Percentiles rank a stretch among this genome's conserved stretches.
Conservation (phyloP, 2,329 filamentous ascomycete species). For the Cladosporium sp. region DNA sequence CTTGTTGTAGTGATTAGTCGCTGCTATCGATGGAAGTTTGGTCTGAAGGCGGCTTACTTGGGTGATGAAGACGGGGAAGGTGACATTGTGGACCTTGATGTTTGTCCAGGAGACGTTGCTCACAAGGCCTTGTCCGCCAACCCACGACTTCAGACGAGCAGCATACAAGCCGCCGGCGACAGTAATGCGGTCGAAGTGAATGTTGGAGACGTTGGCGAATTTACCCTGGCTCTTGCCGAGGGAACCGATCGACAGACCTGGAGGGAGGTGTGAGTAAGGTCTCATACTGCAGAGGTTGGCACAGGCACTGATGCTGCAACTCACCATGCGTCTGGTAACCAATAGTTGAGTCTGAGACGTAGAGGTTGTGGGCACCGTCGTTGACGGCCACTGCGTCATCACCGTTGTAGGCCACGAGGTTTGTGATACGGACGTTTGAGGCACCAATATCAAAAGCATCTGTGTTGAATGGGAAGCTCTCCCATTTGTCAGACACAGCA, state of each 20-base stretch:
- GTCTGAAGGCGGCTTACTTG: not conserved
- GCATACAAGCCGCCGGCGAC: constrained; percentile 45
- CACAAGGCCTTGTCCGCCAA: constrained; percentile 44
- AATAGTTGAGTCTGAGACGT: constrained; percentile 43
- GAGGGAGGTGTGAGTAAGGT: constrained; percentile 40
- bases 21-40: not conserved
- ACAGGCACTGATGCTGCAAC: constrained; percentile 43
- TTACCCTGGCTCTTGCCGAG: constrained; percentile 41
- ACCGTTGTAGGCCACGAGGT: constrained; percentile 43
- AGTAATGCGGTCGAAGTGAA: constrained; percentile 46
- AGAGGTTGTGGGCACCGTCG: constrained; percentile 41
- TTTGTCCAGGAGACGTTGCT: constrained; percentile 49
- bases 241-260: constrained; percentile 42
- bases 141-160: constrained; percentile 48
- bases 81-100: constrained; percentile 46
- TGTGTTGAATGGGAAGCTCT: constrained; percentile 47
- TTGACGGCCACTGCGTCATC: constrained; percentile 47
- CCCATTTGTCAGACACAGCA: constrained; percentile 34
- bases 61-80: constrained; percentile 50
- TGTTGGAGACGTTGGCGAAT: constrained; percentile 44
- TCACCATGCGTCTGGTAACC: constrained; percentile 46
- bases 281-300: not conserved
- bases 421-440: constrained; percentile 34
- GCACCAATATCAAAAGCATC: constrained; percentile 40
- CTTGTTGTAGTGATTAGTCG: constrained; percentile 29